These are phyloP conservation scores for Boletus rubropictus DNA, from an alignment of 768 basidiomycete genomes.

Conservation along the genomic window DNA sequence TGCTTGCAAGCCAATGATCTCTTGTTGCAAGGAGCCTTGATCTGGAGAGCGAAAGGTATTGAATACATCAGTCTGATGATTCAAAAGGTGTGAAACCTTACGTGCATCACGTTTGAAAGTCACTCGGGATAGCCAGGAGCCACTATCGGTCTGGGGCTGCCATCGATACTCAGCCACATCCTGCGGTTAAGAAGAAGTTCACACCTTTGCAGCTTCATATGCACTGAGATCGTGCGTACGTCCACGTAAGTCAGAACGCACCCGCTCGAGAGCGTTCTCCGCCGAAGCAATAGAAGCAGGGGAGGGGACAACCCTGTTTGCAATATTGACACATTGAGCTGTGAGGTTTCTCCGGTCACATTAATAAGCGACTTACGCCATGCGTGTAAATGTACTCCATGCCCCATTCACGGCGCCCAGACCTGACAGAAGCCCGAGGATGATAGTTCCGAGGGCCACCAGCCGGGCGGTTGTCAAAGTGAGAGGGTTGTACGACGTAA, in stretches of 20 bases:
- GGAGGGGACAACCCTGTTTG: conserved; percentile 20
- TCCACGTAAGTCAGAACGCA: conserved; percentile 52
- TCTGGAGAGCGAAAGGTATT: conserved; percentile 23
- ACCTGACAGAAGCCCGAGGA: conserved; percentile 77
- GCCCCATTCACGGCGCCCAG: conserved; percentile 69
- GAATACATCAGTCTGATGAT: neutral
- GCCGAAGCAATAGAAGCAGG: conserved; percentile 39
- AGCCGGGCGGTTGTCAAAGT: conserved; percentile 55
- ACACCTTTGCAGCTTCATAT: conserved; percentile 22
- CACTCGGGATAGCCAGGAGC: conserved; percentile 27
- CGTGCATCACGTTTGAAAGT: conserved; percentile 30
- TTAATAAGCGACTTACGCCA: conserved; percentile 23
- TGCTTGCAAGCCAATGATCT: conserved; percentile 58
- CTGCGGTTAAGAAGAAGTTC: neutral
- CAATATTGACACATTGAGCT: conserved; percentile 7
- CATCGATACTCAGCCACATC: conserved; percentile 8
- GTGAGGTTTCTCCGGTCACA: conserved; percentile 4
- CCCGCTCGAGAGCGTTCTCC: conserved; percentile 52
- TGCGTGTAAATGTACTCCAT: conserved; percentile 38
- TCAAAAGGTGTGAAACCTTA: conserved; percentile 17
- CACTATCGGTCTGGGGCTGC: conserved; percentile 23
- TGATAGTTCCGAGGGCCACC: conserved; percentile 68
- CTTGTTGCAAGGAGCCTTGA: conserved; percentile 40
- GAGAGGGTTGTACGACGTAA: conserved; percentile 37
- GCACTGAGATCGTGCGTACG: conserved; percentile 27